Evolutionary conservation across 495 filamentous ascomycete species (phyloP).

Genomic region (Hamigera avellanea): DNA sequence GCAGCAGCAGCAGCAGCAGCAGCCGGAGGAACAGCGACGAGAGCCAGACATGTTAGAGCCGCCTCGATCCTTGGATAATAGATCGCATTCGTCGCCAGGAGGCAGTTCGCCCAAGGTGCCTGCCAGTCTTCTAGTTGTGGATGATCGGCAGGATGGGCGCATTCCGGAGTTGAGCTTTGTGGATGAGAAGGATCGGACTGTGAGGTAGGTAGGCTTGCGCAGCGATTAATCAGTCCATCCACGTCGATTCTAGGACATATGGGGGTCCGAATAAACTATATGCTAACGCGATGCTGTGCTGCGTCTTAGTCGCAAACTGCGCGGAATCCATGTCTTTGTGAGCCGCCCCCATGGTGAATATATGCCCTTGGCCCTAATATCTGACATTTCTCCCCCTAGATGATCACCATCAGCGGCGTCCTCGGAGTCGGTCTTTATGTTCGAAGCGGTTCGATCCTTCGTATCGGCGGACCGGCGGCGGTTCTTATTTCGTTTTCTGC

Average conservation of each 20-base stretch:
- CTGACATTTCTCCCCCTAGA: conserved; percentile 10
- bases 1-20: no score
- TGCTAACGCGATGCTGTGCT: no score
- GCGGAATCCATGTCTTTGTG: conserved; percentile 34
- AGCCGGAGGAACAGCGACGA: no score
- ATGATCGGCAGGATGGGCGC: not conserved
- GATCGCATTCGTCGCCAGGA: not conserved
- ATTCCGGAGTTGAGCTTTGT: conserved; percentile 1
- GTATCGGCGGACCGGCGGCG: conserved; percentile 28
- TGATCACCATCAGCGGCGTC: conserved; percentile 33
- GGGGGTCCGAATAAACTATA: not conserved
- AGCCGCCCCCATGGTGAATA: conserved; percentile 1
- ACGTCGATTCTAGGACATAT: no score
- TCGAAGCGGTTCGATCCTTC: conserved; percentile 29
- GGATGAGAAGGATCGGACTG: conserved; percentile 8
- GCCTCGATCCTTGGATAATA: not conserved
- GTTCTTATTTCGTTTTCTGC: conserved; percentile 29
- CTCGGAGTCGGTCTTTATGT: conserved; percentile 39
- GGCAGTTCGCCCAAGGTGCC: not conserved
- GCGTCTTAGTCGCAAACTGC: conserved; percentile 16
- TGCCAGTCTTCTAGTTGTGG: not conserved
- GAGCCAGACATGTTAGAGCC: not conserved
- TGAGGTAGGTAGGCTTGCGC: no score
- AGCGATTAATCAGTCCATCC: no score
- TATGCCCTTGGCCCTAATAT: not conserved